phyloP scores from a whole-genome alignment of 2,329 filamentous ascomycete genomes.

The Aspergillus pseudoviridinutans region DNA sequence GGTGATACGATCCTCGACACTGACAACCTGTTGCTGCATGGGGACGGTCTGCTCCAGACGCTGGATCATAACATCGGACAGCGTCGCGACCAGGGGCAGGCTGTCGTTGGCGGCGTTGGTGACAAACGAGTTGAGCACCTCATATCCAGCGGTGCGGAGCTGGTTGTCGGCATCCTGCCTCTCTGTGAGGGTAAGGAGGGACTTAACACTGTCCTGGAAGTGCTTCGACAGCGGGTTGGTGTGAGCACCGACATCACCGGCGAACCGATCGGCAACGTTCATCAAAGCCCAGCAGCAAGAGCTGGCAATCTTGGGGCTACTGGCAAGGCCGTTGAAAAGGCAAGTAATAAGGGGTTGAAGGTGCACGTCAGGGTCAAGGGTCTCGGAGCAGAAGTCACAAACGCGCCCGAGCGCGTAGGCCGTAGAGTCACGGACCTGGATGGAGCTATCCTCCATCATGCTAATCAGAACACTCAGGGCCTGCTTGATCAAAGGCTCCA shows the following conservation, averaged over 20 bases:
- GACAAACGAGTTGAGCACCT: constrained; percentile 93
- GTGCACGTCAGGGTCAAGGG: constrained; percentile 80
- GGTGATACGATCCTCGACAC: constrained; percentile 91
- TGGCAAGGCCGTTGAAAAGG: constrained; percentile 83
- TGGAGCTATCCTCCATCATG: constrained; percentile 84
- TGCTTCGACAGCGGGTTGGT: constrained; percentile 82
- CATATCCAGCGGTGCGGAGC: constrained; percentile 91
- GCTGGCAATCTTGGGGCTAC: constrained; percentile 92
- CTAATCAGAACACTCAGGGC: constrained; percentile 85
- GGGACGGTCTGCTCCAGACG: constrained; percentile 85
- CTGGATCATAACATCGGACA: constrained; percentile 85
- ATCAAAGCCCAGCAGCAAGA: constrained; percentile 99
- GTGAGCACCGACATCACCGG: constrained; percentile 74
- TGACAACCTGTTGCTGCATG: constrained; percentile 89
- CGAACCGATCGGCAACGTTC: constrained; percentile 95
- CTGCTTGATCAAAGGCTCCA: constrained; percentile 94
- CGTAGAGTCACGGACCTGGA: constrained; percentile 93
- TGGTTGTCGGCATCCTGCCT: constrained; percentile 76
- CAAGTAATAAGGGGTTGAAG: constrained; percentile 81
- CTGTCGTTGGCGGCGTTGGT: constrained; percentile 86
- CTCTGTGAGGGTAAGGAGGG: constrained; percentile 80
- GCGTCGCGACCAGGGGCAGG: constrained; percentile 70
- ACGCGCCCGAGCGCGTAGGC: constrained; percentile 95
- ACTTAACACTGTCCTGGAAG: constrained; percentile 87
- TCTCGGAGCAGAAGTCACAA: constrained; percentile 85